Evolutionary conservation across 805 yeast species (phyloP), one percentile per base, ranked within the genome.

Genomic region (Brettanomyces nanus): DNA sequence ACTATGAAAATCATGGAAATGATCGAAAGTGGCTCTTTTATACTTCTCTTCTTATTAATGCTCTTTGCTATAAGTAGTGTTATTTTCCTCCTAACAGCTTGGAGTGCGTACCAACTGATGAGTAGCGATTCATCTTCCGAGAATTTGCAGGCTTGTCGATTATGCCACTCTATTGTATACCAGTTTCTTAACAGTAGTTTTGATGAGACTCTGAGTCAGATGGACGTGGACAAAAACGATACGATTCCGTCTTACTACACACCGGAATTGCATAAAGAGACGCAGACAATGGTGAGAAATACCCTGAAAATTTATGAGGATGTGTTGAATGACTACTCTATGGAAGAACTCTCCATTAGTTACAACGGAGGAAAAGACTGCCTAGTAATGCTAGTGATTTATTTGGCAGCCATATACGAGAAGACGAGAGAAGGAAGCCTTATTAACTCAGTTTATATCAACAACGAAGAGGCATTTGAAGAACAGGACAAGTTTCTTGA

Each of bases 301-400:
- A 40, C 62, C 0, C 42, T 50, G 19, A 26, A 37, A 1, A 42
- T 54, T 13, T 47, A 49, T 33, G 11, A 36, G 13, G 40, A 45
- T 9, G 44, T 48, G 3, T 40, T 61, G 5, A 42, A 52, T 0
- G 33, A 39, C 19, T 55, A 51, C 40, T 40, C 45, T 2, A 37
- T 63, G 11, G 63, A 68, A 10, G 78, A 81, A 41, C 60, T 84
- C 3, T 81, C 97, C 0, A 67, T 92, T 11, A 83, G 95, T 2
- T 92, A 82, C 58, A 92, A 92, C 55, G 98, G 98, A 9, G 98
- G 98, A 2, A 92, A 92, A 54, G 98, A 92, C 61, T 92, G 97
- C 51, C 73, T 89, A 33, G 97, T 89, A 23, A 77, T 90, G 81
- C 68, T 92, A 39, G 65, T 86, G 13, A 53, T 92, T 4, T 75